Evolutionary conservation across 176 grass and related monocot genomes (phyloP).

Genomic region (Oryza nivara): DNA sequence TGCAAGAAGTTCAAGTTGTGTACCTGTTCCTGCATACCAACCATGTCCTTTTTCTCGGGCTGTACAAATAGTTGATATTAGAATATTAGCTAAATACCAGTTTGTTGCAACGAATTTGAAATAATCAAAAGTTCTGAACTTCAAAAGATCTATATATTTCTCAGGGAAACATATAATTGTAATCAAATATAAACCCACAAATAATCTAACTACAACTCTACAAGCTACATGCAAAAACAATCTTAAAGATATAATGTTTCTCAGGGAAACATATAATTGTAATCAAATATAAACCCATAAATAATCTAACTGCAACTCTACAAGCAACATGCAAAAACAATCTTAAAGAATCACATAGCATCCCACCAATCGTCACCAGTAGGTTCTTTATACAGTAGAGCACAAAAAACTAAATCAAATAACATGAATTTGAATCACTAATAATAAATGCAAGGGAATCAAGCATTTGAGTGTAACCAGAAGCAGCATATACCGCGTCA

Average conservation of each 20-base stretch:
- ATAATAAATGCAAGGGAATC: neutral
- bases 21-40: slow-evolving; percentile 94
- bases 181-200: neutral
- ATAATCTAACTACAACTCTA: neutral
- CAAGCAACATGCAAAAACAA: neutral
- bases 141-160: neutral
- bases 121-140: neutral
- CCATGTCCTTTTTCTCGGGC: slow-evolving; percentile 84
- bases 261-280: neutral
- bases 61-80: slow-evolving; percentile 36
- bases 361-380: neutral
- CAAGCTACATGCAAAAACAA: neutral
- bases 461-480: neutral
- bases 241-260: neutral
- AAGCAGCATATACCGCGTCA: neutral
- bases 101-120: neutral
- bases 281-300: neutral
- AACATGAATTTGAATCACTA: neutral
- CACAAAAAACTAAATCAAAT: neutral
- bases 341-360: neutral
- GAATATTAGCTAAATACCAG: neutral
- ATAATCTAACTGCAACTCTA: neutral
- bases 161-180: neutral
- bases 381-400: neutral
- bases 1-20: slow-evolving; percentile 25